Base-by-base conservation (phyloP, 2,329 filamentous ascomycete genomes). In the Zopfia rhizophila region DNA sequence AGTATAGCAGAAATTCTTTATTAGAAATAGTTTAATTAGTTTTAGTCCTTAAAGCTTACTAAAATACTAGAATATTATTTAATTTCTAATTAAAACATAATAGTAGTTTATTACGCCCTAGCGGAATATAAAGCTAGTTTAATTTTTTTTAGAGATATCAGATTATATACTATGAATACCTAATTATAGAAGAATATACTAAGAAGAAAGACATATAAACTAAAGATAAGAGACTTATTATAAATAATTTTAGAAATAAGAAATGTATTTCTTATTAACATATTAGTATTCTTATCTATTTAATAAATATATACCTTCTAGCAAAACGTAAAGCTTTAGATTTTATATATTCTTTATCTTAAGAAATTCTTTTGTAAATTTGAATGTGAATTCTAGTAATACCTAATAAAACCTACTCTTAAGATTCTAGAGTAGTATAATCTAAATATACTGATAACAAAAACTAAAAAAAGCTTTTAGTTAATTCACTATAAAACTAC, bases 41-140 rank as follows among this genome's bases (percentile, higher is more conserved):
- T 3, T 45, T 36, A 55, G 42, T 17, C 32, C 36, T 3, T 56
- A 50, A 7, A 45, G 45, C n/a, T 43, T 65, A 42, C 25, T 55
- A 68, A 44, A 72, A 65, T 32, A 72, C 43, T 42, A 51, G 66
- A 39, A 60, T 41, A n/a, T n/a, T n/a, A n/a, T n/a, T n/a, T 16
- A 72, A 55, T 45, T 69, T 55, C 22, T 63, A 53, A 39, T 62
- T 65, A 2, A 72, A 30, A n/a, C n/a, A n/a, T n/a, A n/a, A n/a
- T n/a, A n/a, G n/a, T n/a, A n/a, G n/a, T n/a, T n/a, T n/a, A n/a
- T 63, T 57, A 4, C 61, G 38, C 17, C 63, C 58, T 45, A 66
- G 30, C 13, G 67, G 36, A 35, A 72, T 53, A 16, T 55, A 35
- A 28, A 71, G 53, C 30, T 56, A 58, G 43, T 69, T 72, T 2